Conservation (phyloP, 805 yeast species). For the Kodamaea leandrae region DNA sequence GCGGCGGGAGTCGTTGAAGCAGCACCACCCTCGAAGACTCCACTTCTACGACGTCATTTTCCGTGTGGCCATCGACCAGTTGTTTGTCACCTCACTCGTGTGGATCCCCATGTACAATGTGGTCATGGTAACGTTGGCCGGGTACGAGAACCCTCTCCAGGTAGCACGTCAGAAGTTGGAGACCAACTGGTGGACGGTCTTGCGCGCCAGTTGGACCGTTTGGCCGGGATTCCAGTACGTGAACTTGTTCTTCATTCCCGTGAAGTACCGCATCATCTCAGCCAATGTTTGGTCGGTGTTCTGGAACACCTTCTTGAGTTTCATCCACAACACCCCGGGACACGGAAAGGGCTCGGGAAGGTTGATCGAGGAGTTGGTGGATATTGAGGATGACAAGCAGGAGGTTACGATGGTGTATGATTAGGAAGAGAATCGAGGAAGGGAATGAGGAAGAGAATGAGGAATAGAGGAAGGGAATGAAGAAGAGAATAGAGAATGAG, state of each 20-base stretch:
- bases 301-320: slow-evolving; percentile 44
- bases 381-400: slow-evolving; percentile 36
- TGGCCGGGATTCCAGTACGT: slow-evolving; percentile 42
- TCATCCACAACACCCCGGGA: slow-evolving; percentile 46
- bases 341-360: slow-evolving; percentile 40
- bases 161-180: slow-evolving; percentile 32
- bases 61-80: slow-evolving; percentile 36
- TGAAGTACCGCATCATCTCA: slow-evolving; percentile 37
- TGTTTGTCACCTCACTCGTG: slow-evolving; percentile 35
- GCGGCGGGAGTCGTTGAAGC: slow-evolving; percentile 11
- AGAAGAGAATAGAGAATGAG: no score
- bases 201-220: slow-evolving; percentile 40
- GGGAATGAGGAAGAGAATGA: not conserved
- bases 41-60: slow-evolving; percentile 22
- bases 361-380: slow-evolving; percentile 37
- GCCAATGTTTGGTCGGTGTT: slow-evolving; percentile 41
- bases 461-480: not conserved
- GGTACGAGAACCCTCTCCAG: slow-evolving; percentile 34
- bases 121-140: slow-evolving; percentile 36
- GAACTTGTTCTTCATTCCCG: slow-evolving; percentile 38
- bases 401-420: slow-evolving; percentile 35
- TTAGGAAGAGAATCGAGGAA: not conserved
- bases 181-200: slow-evolving; percentile 41
- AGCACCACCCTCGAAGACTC: slow-evolving; percentile 11
- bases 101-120: slow-evolving; percentile 45